Percentiles rank a stretch among this genome's conserved stretches.
These are phyloP conservation scores for Saitozyma podzolica DNA, from an alignment of 768 basidiomycete species.

Conservation along the genomic window DNA sequence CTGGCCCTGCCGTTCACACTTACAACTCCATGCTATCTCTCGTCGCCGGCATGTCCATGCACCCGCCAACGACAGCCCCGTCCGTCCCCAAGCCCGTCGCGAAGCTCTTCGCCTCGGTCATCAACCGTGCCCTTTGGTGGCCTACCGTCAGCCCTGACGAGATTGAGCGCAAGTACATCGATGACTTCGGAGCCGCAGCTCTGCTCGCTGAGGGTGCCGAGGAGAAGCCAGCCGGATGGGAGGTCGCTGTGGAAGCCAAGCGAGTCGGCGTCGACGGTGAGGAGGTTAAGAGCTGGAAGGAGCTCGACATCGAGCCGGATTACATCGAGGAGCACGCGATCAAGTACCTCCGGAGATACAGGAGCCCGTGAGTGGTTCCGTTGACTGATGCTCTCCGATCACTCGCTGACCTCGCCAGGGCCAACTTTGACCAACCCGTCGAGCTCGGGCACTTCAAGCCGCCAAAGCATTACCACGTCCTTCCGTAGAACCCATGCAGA, in stretches of 20 bases:
- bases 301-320: constrained; percentile 75
- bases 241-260: constrained; percentile 11
- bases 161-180: constrained; percentile 79
- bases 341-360: constrained; percentile 82
- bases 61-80: constrained; percentile 69
- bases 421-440: constrained; percentile 50
- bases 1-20: constrained; percentile 83
- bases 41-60: constrained; percentile 76
- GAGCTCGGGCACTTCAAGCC: constrained; percentile 50
- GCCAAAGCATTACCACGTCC: constrained; percentile 51
- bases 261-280: constrained; percentile 54
- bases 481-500: constrained; percentile 24
- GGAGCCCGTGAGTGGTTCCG: constrained; percentile 70
- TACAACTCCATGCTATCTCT: constrained; percentile 63
- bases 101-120: constrained; percentile 62
- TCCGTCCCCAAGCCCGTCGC: constrained; percentile 75
- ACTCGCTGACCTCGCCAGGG: constrained; percentile 26
- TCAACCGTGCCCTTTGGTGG: constrained; percentile 80
- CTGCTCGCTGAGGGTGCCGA: constrained; percentile 7
- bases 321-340: constrained; percentile 86
- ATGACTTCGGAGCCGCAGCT: constrained; percentile 63
- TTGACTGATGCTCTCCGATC: background rate
- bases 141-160: constrained; percentile 88
- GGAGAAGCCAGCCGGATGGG: constrained; percentile 40
- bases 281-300: constrained; percentile 72